These are phyloP conservation scores for Hamamelis virginiana DNA, from an alignment of 164 flowering plant species.

Conservation along the genomic window DNA sequence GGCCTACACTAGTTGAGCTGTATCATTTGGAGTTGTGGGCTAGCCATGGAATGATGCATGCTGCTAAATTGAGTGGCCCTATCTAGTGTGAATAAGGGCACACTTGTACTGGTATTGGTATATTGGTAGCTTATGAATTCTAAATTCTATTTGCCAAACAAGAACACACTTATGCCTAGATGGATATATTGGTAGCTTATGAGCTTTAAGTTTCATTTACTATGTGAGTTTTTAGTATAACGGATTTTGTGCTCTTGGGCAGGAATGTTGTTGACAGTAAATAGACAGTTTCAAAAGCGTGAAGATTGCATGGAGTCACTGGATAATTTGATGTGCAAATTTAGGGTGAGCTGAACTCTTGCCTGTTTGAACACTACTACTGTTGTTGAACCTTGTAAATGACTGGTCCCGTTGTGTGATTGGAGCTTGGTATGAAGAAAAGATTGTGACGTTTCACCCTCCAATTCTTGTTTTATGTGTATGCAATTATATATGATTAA, in stretches of 20 bases:
- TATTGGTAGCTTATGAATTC: too few relatives aligned
- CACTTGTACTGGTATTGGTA: too few relatives aligned
- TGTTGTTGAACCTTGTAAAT: constrained; percentile 2
- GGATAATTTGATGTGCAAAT: background rate
- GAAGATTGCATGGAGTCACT: background rate
- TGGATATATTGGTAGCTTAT: background rate
- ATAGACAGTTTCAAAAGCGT: background rate
- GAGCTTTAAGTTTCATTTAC: background rate
- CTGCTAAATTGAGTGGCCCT: too few relatives aligned
- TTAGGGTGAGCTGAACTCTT: background rate
- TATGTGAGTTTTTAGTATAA: background rate
- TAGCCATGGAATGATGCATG: too few relatives aligned
- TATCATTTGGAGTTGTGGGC: too few relatives aligned
- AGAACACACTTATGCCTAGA: background rate
- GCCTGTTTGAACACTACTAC: background rate
- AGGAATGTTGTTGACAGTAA: background rate
- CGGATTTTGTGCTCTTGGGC: background rate
- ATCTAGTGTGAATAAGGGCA: too few relatives aligned
- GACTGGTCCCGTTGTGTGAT: background rate
- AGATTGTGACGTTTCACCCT: background rate
- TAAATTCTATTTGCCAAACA: too few relatives aligned
- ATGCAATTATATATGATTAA: too few relatives aligned
- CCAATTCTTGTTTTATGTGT: background rate
- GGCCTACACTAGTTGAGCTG: too few relatives aligned
- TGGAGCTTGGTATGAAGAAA: background rate